Conservation (phyloP, 108 stramenopile genomes). For the Nitzschia sp. region DNA sequence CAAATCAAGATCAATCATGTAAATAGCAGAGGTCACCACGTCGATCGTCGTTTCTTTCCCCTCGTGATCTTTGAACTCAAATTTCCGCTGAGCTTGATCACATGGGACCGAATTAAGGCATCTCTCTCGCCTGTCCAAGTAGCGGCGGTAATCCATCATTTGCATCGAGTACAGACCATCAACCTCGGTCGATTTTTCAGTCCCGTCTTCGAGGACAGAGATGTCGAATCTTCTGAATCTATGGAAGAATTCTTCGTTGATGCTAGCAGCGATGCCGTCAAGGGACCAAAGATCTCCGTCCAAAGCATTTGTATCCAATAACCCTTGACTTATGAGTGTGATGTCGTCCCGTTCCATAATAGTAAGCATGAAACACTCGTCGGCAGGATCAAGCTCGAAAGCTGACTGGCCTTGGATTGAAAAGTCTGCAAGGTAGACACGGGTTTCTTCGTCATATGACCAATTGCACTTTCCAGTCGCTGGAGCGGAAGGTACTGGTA, state of each 20-base stretch:
- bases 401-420: neutral
- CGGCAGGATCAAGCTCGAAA: conserved; percentile 17
- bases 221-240: conserved; percentile 58
- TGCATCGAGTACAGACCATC: conserved; percentile 48
- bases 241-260: conserved; percentile 54
- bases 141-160: conserved; percentile 52
- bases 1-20: conserved; percentile 78
- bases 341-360: conserved; percentile 76
- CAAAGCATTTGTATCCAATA: conserved; percentile 29
- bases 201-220: conserved; percentile 4
- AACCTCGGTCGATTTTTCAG: conserved; percentile 19
- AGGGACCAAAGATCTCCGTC: conserved; percentile 44
- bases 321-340: conserved; percentile 61
- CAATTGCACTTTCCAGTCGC: conserved; percentile 49
- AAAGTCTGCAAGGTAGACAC: conserved; percentile 62
- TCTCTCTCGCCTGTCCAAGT: conserved; percentile 35
- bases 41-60: conserved; percentile 41
- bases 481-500: conserved; percentile 41
- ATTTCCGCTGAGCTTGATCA: conserved; percentile 12
- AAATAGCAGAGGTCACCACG: conserved; percentile 47
- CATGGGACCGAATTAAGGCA: neutral
- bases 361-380: conserved; percentile 49
- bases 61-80: conserved; percentile 42
- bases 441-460: conserved; percentile 52
- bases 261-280: conserved; percentile 35